These are phyloP conservation scores for Silene coronaria DNA, from an alignment of 179 eudicot genomes.

Conservation along the genomic window DNA sequence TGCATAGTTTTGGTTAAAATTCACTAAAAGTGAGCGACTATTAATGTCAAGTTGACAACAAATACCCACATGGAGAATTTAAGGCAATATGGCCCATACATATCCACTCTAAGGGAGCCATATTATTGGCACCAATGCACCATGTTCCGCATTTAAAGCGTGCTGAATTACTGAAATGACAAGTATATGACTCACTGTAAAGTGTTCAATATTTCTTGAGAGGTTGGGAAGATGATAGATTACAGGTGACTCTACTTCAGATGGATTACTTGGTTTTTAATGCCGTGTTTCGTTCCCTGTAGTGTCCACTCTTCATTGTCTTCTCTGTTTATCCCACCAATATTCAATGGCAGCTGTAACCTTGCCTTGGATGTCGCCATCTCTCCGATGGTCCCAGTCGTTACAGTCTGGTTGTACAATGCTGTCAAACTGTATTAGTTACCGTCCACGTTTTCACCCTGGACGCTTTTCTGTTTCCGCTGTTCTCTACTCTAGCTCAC, in stretches of 20 bases:
- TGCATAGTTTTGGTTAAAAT: background rate
- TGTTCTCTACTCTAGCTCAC: conserved; percentile 22
- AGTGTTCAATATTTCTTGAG: background rate
- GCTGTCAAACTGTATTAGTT: conserved; percentile 2
- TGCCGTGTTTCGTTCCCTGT: background rate
- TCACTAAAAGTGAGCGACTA: background rate
- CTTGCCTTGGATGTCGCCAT: conserved; percentile 5
- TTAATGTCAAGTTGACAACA: conserved; percentile 12
- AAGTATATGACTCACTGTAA: background rate
- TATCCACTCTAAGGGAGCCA: background rate
- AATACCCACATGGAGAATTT: conserved; percentile 14
- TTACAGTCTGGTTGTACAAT: background rate
- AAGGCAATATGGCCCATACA: conserved; percentile 7
- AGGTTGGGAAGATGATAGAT: conserved; percentile 19
- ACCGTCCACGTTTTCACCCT: background rate
- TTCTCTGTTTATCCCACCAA: background rate
- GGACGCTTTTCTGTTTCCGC: conserved; percentile 17
- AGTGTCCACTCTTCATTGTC: background rate
- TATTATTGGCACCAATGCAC: background rate
- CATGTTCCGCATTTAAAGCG: conserved; percentile 22
- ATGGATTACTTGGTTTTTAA: conserved; percentile 8
- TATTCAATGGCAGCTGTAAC: conserved; percentile 15
- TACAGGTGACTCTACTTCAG: conserved; percentile 8
- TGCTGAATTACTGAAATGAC: background rate
- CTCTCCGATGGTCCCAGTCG: background rate